phyloP scores from a whole-genome alignment of 345 rosid species.

The Chamaenerion angustifolium region DNA sequence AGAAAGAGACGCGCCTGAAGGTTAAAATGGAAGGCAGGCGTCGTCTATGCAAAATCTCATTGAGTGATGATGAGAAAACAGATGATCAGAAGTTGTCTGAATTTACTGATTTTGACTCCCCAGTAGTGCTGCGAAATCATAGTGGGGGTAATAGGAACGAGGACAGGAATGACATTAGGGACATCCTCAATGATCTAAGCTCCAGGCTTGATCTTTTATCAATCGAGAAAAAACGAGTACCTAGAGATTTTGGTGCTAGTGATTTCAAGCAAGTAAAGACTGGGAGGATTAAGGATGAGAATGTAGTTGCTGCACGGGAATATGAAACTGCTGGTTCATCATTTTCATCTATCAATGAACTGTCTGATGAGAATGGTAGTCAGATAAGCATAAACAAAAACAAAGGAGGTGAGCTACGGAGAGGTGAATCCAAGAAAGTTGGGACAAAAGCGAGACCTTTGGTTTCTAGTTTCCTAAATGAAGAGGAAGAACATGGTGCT shows the following conservation, averaged over 20 bases:
- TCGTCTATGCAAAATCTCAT: conserved; percentile 43
- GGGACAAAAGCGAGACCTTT: neutral
- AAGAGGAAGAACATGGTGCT: conserved; percentile 25
- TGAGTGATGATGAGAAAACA: conserved; percentile 18
- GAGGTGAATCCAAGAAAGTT: too few relatives aligned
- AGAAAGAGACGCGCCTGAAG: conserved; percentile 16
- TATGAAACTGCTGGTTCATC: conserved; percentile 36
- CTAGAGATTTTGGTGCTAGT: conserved; percentile 16
- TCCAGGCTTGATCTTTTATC: conserved; percentile 65
- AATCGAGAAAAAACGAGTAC: conserved; percentile 40
- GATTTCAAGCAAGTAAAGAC: conserved; percentile 7
- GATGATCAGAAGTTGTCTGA: conserved; percentile 27
- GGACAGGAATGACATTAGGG: conserved; percentile 46
- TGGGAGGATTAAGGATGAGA: conserved; percentile 5
- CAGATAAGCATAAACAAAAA: conserved; percentile 1
- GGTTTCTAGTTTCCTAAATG: conserved; percentile 8
- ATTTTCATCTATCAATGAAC: conserved; percentile 21
- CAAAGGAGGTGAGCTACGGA: too few relatives aligned
- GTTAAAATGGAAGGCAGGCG: conserved; percentile 42
- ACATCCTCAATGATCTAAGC: conserved; percentile 63
- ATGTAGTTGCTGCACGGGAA: conserved; percentile 13
- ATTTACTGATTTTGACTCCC: conserved; percentile 60
- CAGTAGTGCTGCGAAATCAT: conserved; percentile 17
- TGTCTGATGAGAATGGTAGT: conserved; percentile 12
- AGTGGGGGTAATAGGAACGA: conserved; percentile 9